Evolutionary conservation across 345 rosid genomes (phyloP), one percentile per base, ranked within the genome.

Genomic region (Aurinia saxatilis): DNA sequence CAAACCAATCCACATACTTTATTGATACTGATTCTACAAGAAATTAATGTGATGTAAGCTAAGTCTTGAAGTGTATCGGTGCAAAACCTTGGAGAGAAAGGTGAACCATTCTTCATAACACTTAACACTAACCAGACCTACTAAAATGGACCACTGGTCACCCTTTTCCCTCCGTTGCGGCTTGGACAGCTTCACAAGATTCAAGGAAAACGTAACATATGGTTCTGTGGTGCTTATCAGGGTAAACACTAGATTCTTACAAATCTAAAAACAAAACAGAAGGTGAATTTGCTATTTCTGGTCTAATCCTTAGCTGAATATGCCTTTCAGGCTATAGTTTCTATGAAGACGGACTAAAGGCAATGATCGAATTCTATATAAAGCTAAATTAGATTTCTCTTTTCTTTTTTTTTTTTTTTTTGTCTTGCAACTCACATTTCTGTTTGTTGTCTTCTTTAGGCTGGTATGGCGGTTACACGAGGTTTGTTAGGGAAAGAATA

Each of bases 311-410:
- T 63, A 58, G 6, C 38, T 14, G 36, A 17, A 35, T 31, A 15
- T 63, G 6, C 51, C 31, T 77, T 74, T 77, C 84, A 89, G 98
- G 98, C 39, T 87, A 89, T 70, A 97, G 97, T 64, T 92, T 89
- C 77, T 97, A 89, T 71, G 97, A 92, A 77, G 97, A 92, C 46
- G 95, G 96, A 63, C 72, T 92, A 30, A 92, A 87, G 96, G 96
- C 72, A 81, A 66, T 5, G 10, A 49, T 50, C 35, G n/a, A 39
- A 2, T 14, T 13, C 34, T 42, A 47, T 37, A 46, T 8, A 21
- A 48, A 27, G 30, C 0, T 41, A 14, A 25, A 25, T 13, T 1
- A 9, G 1, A 5, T 19, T 13, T 7, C 13, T 23, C 38, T n/a
- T n/a, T n/a, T n/a, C n/a, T n/a, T n/a, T n/a, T n/a, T n/a, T n/a